Conservation (phyloP, 768 basidiomycete genomes). For the Hygrocybe coccinea region DNA sequence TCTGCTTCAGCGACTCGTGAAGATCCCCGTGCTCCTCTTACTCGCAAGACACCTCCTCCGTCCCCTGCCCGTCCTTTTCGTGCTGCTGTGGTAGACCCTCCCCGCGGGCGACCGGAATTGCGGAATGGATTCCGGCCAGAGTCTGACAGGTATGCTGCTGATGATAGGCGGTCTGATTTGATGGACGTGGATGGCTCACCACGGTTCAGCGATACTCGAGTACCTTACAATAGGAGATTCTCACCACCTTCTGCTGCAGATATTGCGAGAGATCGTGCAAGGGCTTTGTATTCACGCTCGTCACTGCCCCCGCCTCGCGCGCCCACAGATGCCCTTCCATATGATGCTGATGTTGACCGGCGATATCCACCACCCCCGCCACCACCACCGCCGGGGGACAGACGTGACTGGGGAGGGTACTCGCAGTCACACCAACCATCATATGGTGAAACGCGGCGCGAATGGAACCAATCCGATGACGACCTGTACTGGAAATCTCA, state of each 20-base stretch:
- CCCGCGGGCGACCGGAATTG: slow-evolving; percentile 30
- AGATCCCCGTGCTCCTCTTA: slow-evolving; percentile 15
- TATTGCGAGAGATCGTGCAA: slow-evolving; percentile 30
- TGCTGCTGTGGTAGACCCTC: slow-evolving; percentile 29
- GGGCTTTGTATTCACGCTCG: slow-evolving; percentile 27
- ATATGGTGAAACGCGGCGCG: background rate
- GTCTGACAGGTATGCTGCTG: slow-evolving; percentile 30
- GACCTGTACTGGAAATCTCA: slow-evolving; percentile 36
- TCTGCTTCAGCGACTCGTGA: slow-evolving; percentile 6
- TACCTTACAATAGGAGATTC: slow-evolving; percentile 24
- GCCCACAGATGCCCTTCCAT: slow-evolving; percentile 22
- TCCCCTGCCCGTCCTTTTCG: slow-evolving; percentile 26
- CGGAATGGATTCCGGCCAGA: slow-evolving; percentile 37
- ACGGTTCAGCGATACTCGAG: slow-evolving; percentile 34
- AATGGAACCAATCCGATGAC: slow-evolving; percentile 34
- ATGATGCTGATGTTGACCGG: slow-evolving; percentile 30
- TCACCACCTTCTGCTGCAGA: slow-evolving; percentile 32
- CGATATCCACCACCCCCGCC: slow-evolving; percentile 25
- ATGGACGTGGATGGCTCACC: slow-evolving; percentile 32
- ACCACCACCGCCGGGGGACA: slow-evolving; percentile 11
- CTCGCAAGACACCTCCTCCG: slow-evolving; percentile 17
- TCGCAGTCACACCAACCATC: background rate
- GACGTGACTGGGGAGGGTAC: slow-evolving; percentile 27
- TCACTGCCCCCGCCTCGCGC: slow-evolving; percentile 28
- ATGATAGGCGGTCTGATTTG: slow-evolving; percentile 34